These are phyloP conservation scores for Ustilago cynodontis DNA, from an alignment of 1,284 basidiomycete genomes.

Conservation along the genomic window DNA sequence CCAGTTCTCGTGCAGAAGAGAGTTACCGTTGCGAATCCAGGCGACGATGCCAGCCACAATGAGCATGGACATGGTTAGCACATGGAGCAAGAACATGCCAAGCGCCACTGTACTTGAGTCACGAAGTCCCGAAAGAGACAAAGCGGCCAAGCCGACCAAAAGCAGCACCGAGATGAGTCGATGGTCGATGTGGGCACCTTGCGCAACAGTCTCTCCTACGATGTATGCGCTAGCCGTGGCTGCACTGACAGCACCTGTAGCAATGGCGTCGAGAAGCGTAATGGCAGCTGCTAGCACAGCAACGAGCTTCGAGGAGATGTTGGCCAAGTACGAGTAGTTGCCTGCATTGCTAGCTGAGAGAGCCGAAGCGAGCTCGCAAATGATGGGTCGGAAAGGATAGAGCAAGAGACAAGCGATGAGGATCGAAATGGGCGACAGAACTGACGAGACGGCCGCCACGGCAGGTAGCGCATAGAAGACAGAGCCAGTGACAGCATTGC, in stretches of 20 bases:
- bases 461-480: slow-evolving; percentile 62
- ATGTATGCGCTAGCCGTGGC: slow-evolving; percentile 56
- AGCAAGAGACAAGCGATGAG: slow-evolving; percentile 55
- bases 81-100: slow-evolving; percentile 52
- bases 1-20: slow-evolving; percentile 49
- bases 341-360: slow-evolving; percentile 49
- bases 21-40: slow-evolving; percentile 49
- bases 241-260: slow-evolving; percentile 57
- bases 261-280: slow-evolving; percentile 54
- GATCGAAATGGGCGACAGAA: slow-evolving; percentile 55
- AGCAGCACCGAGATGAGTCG: slow-evolving; percentile 47
- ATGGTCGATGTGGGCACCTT: slow-evolving; percentile 20
- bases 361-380: slow-evolving; percentile 55
- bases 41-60: slow-evolving; percentile 50
- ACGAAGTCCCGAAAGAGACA: slow-evolving; percentile 45
- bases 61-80: slow-evolving; percentile 54
- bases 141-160: slow-evolving; percentile 36
- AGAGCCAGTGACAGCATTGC: slow-evolving; percentile 59
- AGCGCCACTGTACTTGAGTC: slow-evolving; percentile 56
- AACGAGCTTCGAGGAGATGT: slow-evolving; percentile 46
- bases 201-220: slow-evolving; percentile 26
- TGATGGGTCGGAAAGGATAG: slow-evolving; percentile 55
- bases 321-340: slow-evolving; percentile 55
- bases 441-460: slow-evolving; percentile 52
- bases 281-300: slow-evolving; percentile 55